Conservation (phyloP, 2,329 filamentous ascomycete species). For the Capronia americana region DNA sequence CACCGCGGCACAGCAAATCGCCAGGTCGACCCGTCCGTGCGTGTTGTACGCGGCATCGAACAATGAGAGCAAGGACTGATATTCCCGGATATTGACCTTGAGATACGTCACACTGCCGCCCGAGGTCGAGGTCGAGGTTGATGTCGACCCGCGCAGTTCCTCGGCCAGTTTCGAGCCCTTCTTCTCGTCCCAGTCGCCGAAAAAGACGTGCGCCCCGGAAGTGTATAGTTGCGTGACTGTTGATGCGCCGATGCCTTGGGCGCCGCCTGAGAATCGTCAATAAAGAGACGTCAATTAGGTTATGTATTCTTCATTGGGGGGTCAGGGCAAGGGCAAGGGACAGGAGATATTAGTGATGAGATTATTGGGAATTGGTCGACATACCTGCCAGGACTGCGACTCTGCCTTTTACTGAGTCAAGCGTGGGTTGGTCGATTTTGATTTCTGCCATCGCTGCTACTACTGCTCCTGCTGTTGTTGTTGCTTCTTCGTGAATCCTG, state of each 20-base stretch:
- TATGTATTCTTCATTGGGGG: not conserved
- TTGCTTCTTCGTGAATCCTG: not conserved
- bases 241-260: slow-evolving; percentile 55
- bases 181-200: slow-evolving; percentile 48
- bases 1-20: slow-evolving; percentile 56
- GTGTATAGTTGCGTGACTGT: slow-evolving; percentile 49
- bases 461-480: not conserved
- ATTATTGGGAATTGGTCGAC: not conserved
- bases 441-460: slow-evolving; percentile 18
- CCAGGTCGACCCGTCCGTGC: slow-evolving; percentile 56
- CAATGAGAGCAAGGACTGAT: slow-evolving; percentile 53
- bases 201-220: slow-evolving; percentile 51
- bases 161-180: slow-evolving; percentile 41
- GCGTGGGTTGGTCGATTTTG: slow-evolving; percentile 24
- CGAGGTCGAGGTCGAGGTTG: slow-evolving; percentile 4
- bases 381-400: slow-evolving; percentile 35
- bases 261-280: slow-evolving; percentile 32
- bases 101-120: slow-evolving; percentile 35
- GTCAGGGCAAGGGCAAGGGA: too few relatives aligned
- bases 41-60: slow-evolving; percentile 54
- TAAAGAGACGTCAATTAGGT: not conserved
- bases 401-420: slow-evolving; percentile 32
- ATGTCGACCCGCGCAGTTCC: slow-evolving; percentile 24
- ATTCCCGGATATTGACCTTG: slow-evolving; percentile 52
- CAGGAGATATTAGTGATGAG: too few relatives aligned